Evolutionary conservation across 305 asterid genomes (phyloP).

Genomic region (Fraxinus xanthoxyloides): DNA sequence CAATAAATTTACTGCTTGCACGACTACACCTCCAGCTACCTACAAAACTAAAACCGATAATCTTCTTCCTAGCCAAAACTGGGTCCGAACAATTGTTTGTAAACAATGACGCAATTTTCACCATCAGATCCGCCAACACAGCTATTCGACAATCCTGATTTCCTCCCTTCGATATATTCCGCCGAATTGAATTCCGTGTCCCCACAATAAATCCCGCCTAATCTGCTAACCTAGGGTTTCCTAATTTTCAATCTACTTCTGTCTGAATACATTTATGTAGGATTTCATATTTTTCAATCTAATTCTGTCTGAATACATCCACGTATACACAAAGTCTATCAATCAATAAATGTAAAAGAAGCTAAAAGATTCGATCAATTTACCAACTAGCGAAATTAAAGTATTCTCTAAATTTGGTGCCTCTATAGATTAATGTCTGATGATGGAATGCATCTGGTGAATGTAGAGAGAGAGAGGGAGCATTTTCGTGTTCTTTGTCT

Average conservation of each 20-base stretch:
- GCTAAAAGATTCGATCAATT: neutral
- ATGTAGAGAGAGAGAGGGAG: constrained; percentile 26
- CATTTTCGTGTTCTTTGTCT: neutral
- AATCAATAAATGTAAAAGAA: neutral
- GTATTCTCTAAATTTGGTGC: neutral
- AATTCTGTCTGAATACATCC: neutral
- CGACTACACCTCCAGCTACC: constrained; percentile 24
- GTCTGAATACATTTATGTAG: neutral
- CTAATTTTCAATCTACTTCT: neutral
- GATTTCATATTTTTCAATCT: neutral
- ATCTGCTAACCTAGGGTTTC: neutral
- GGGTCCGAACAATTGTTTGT: constrained; percentile 17
- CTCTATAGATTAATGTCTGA: constrained; percentile 25
- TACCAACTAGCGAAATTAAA: neutral
- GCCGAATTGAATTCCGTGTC: neutral
- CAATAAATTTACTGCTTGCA: constrained; percentile 23
- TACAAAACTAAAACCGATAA: constrained; percentile 19
- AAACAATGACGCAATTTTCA: constrained; percentile 32
- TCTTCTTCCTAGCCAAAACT: constrained; percentile 8
- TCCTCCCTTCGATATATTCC: constrained; percentile 30
- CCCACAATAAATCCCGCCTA: neutral
- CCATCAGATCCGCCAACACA: constrained; percentile 56
- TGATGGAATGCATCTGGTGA: constrained; percentile 17
- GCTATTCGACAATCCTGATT: constrained; percentile 35
- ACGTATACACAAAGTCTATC: neutral